Percentiles rank a stretch among this genome's conserved stretches.
phyloP scores from a whole-genome alignment of 768 basidiomycete genomes.

The Pleurotus tuber-regium region DNA sequence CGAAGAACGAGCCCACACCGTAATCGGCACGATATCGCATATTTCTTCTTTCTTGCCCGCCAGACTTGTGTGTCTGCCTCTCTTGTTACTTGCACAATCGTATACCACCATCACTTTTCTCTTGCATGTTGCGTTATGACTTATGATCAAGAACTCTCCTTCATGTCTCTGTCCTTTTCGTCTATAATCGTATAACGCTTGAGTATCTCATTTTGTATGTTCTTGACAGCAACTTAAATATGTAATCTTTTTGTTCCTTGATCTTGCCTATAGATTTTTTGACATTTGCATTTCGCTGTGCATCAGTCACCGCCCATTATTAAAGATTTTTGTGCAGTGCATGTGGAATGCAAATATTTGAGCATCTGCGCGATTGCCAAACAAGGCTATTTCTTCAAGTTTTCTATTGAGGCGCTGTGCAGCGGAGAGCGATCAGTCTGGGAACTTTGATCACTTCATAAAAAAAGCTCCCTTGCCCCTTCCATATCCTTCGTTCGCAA shows the following conservation, averaged over 20 bases:
- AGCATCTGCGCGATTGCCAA: background rate
- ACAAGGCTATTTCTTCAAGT: background rate
- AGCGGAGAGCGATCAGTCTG: background rate
- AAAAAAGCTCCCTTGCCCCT: background rate
- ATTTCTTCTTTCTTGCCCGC: background rate
- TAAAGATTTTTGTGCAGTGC: too few relatives aligned
- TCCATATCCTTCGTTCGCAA: background rate
- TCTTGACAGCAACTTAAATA: too few relatives aligned
- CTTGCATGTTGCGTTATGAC: background rate
- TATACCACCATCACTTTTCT: background rate
- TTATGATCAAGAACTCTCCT: too few relatives aligned
- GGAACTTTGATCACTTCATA: background rate
- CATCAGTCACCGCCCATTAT: too few relatives aligned
- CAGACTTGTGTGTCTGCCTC: too few relatives aligned
- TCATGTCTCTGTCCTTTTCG: too few relatives aligned
- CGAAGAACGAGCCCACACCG: constrained; percentile 5
- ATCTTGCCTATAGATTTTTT: too few relatives aligned
- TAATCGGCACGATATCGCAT: background rate
- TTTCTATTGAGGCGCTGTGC: background rate
- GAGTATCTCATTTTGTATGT: too few relatives aligned
- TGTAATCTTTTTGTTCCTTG: too few relatives aligned
- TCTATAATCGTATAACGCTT: too few relatives aligned
- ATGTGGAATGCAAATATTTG: background rate
- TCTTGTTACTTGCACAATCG: background rate
- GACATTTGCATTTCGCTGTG: too few relatives aligned